Evolutionary conservation across 1,284 basidiomycete species (phyloP).

Genomic region (Dichomitus squalens): DNA sequence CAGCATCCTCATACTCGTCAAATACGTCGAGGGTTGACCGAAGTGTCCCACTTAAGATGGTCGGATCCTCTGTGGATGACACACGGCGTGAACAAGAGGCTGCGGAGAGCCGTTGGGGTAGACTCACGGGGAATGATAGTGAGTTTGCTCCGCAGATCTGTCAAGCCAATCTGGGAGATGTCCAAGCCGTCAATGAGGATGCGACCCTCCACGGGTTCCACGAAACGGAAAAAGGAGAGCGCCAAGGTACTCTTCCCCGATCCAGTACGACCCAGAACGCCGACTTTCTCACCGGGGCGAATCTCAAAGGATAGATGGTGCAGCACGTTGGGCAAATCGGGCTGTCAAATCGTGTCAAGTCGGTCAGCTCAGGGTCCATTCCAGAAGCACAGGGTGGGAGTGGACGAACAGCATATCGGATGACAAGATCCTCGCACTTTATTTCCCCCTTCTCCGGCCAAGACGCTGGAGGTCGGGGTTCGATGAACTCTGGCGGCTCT

Average conservation of each 20-base stretch:
- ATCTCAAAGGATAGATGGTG: slow-evolving; percentile 83
- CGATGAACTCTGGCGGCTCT: slow-evolving; percentile 81
- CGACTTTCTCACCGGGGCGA: slow-evolving; percentile 80
- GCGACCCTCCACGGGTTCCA: slow-evolving; percentile 81
- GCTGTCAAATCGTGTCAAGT: slow-evolving; percentile 41
- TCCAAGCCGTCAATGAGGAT: slow-evolving; percentile 91
- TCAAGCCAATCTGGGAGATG: slow-evolving; percentile 84
- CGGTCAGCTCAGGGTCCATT: slow-evolving; percentile 18
- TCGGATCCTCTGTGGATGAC: slow-evolving; percentile 66
- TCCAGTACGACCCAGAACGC: slow-evolving; percentile 89
- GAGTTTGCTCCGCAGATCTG: slow-evolving; percentile 81
- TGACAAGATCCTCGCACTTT: slow-evolving; percentile 78
- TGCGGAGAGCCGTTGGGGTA: not conserved
- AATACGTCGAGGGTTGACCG: slow-evolving; percentile 89
- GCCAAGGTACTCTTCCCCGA: slow-evolving; percentile 91
- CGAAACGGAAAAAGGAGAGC: slow-evolving; percentile 94
- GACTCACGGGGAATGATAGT: slow-evolving; percentile 91
- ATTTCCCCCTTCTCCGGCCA: slow-evolving; percentile 86
- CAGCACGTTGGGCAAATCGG: slow-evolving; percentile 84
- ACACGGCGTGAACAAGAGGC: not conserved
- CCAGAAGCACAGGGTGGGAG: slow-evolving; percentile 11
- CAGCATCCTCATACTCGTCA: slow-evolving; percentile 82
- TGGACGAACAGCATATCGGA: slow-evolving; percentile 81
- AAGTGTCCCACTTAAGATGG: slow-evolving; percentile 84
- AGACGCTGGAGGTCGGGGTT: slow-evolving; percentile 79